Conservation (phyloP, 768 basidiomycete genomes). For the Mycena crocata region DNA sequence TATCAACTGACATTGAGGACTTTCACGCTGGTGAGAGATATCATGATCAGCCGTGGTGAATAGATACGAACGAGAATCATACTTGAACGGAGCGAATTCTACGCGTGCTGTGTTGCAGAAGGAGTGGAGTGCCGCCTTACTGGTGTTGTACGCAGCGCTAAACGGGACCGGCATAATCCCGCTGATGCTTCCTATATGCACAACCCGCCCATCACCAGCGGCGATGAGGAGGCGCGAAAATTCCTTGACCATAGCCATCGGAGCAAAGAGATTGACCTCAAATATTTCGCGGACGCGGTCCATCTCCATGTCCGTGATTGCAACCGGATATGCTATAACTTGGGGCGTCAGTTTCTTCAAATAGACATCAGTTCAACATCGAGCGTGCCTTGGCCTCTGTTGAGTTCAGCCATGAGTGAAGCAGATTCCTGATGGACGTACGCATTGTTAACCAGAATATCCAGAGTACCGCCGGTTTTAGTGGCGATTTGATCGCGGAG, state of each 20-base stretch:
- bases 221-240: constrained; percentile 39
- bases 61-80: background rate
- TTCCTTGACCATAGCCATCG: constrained; percentile 39
- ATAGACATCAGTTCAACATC: background rate
- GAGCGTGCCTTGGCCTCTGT: background rate
- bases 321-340: constrained; percentile 4
- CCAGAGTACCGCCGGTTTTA: constrained; percentile 36
- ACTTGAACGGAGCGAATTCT: background rate
- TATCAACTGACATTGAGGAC: background rate
- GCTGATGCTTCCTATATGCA: constrained; percentile 39
- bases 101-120: constrained; percentile 7
- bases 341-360: background rate
- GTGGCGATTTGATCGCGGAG: constrained; percentile 23
- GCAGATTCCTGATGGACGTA: background rate
- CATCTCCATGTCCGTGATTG: constrained; percentile 33
- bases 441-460: constrained; percentile 41
- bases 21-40: background rate
- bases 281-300: constrained; percentile 33
- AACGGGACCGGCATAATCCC: constrained; percentile 40
- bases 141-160: constrained; percentile 37
- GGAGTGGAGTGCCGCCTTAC: constrained; percentile 40
- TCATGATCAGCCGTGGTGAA: background rate
- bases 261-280: constrained; percentile 41
- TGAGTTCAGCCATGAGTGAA: background rate
- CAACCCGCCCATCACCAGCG: constrained; percentile 34